phyloP scores from a whole-genome alignment of 225 moss, liverwort and hornwort species.

The Neckera pumila region DNA sequence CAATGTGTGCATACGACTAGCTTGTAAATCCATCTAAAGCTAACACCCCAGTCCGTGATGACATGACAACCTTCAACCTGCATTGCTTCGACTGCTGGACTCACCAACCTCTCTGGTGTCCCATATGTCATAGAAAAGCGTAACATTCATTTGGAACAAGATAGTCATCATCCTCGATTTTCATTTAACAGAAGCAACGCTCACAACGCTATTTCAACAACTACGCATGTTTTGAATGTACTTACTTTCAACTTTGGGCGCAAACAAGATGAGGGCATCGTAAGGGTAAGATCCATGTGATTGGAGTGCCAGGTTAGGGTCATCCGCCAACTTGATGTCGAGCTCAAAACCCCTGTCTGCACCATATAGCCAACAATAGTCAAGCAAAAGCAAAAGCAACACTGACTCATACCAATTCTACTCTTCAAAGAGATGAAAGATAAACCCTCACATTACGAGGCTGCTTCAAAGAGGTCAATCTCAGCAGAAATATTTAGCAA shows the following conservation, averaged over 20 bases:
- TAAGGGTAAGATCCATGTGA: conserved; percentile 76
- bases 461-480: background rate
- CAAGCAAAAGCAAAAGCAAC: background rate
- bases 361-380: background rate
- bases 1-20: background rate
- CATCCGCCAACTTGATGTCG: conserved; percentile 79
- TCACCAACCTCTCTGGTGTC: background rate
- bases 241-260: conserved; percentile 76
- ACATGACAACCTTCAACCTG: background rate
- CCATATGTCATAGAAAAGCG: background rate
- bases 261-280: conserved; percentile 90
- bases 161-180: background rate
- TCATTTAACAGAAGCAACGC: background rate
- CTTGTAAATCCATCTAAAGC: background rate
- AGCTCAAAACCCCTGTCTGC: conserved; percentile 76
- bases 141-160: background rate
- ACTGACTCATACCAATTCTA: background rate
- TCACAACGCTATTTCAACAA: background rate
- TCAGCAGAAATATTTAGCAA: background rate
- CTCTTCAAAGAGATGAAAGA: background rate
- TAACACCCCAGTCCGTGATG: background rate
- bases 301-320: conserved; percentile 65
- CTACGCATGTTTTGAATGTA: background rate
- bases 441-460: background rate
- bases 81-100: background rate